Evolutionary conservation across 192 early-diverging fungal genomes (phyloP).

Genomic region (Coemansia sp.): DNA sequence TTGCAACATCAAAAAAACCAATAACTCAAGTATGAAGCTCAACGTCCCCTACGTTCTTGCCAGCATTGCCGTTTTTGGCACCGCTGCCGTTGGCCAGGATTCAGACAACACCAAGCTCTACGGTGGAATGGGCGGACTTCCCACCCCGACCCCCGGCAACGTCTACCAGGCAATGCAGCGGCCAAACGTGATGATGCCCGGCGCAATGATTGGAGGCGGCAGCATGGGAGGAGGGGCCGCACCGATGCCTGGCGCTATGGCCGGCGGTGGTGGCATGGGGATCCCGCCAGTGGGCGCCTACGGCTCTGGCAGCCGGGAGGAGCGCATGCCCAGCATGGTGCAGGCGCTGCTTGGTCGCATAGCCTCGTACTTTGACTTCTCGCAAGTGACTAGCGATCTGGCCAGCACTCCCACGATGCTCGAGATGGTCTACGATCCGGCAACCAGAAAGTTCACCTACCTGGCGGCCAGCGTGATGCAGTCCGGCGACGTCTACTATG

Average conservation of each 20-base stretch:
- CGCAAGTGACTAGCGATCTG: not conserved
- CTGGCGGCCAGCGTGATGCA: constrained; percentile 12
- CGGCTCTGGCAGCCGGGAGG: not conserved
- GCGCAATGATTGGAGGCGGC: not conserved
- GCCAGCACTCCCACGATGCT: not conserved
- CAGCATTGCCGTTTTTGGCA: not conserved
- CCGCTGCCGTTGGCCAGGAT: not conserved
- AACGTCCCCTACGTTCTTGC: not conserved
- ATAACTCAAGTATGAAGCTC: not conserved
- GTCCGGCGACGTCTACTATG: constrained; percentile 19
- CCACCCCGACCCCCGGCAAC: not conserved
- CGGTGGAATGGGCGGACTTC: not conserved
- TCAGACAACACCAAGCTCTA: not conserved
- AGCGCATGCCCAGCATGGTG: not conserved
- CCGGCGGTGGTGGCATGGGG: not conserved
- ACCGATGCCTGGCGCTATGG: not conserved
- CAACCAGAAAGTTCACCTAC: constrained; percentile 12
- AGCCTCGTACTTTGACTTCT: constrained; percentile 26
- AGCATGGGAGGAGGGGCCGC: too few relatives aligned
- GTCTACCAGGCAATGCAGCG: not conserved
- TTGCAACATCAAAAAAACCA: not conserved
- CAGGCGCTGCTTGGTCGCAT: constrained; percentile 18
- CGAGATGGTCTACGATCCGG: constrained; percentile 18
- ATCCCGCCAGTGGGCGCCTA: not conserved
- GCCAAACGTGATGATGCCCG: not conserved